Evolutionary conservation across 2,329 filamentous ascomycete species (phyloP).

Genomic region (Aspergillus sp.): DNA sequence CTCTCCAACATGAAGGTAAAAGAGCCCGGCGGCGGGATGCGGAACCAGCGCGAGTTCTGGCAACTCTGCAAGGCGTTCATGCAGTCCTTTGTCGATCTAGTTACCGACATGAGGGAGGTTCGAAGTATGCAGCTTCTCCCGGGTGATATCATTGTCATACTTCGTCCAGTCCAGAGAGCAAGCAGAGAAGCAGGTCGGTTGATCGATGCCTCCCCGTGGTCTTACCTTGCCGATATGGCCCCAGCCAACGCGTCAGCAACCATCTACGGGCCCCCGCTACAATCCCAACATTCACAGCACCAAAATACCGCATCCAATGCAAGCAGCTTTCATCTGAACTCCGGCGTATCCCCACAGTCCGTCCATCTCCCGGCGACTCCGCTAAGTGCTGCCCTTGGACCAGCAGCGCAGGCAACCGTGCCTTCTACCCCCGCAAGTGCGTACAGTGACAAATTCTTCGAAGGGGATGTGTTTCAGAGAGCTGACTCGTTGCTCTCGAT

Average conservation of each 20-base stretch:
- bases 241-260: constrained; percentile 33
- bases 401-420: constrained; percentile 86
- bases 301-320: constrained; percentile 33
- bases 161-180: constrained; percentile 78
- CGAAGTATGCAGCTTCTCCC: constrained; percentile 53
- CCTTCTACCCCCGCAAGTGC: constrained; percentile 60
- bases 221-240: constrained; percentile 53
- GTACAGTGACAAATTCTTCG: constrained; percentile 52
- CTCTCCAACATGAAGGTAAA: constrained; percentile 81
- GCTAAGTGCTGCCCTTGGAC: constrained; percentile 82
- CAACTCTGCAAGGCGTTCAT: constrained; percentile 67
- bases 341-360: constrained; percentile 50
- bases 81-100: constrained; percentile 51
- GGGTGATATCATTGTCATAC: constrained; percentile 69
- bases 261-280: constrained; percentile 40
- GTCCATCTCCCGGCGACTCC: constrained; percentile 78
- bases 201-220: constrained; percentile 68
- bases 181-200: constrained; percentile 77
- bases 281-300: constrained; percentile 35
- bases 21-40: constrained; percentile 71
- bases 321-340: constrained; percentile 28
- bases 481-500: constrained; percentile 51
- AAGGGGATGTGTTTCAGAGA: constrained; percentile 52
- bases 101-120: constrained; percentile 50
- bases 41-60: constrained; percentile 62